phyloP scores from a whole-genome alignment of 129 eudicot species.

The Daucus carota region DH1_v3.0 NC_030387.2:12979001-12979500 shows the following conservation, averaged over 20 bases:
- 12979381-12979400: not conserved
- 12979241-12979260: not conserved
- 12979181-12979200: not conserved
- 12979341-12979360: slow-evolving; percentile 15
- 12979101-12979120: too few relatives aligned
- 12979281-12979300: not conserved
- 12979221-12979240: not conserved
- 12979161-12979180: not conserved
- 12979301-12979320: slow-evolving; percentile 9
- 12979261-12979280: not conserved
- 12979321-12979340: slow-evolving; percentile 10
- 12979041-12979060: not conserved
- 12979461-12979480: not conserved
- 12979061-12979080: too few relatives aligned
- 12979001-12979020: too few relatives aligned
- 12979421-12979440: not conserved
- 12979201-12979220: not conserved
- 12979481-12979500: not conserved
- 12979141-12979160: not conserved
- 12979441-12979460: not conserved
- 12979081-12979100: not conserved
- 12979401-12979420: not conserved
- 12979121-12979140: not conserved
- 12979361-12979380: slow-evolving; percentile 12
- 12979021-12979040: too few relatives aligned